Base-by-base conservation (phyloP, 2,329 filamentous ascomycete genomes). In the Paramyrothecium roridum region DNA sequence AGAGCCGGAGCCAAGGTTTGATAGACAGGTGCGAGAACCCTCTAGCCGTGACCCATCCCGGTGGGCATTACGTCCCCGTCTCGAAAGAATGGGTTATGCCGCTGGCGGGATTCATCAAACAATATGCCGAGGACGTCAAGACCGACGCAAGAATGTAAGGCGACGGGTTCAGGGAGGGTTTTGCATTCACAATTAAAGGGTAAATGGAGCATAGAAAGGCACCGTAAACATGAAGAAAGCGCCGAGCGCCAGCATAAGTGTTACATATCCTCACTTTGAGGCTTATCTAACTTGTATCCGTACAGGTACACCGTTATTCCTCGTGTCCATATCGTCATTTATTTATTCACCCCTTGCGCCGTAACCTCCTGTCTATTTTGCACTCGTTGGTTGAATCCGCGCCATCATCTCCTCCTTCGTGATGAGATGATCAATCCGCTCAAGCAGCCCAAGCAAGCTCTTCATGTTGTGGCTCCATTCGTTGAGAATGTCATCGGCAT, bases 351-450 rank as follows among this genome's bases (percentile, higher is more conserved):
- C n/a, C 23, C 57, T 60, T 61, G 52, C 52, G 54, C 48, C 53
- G 21, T 54, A 52, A 46, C 33, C 40, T 33, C 45, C n/a, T 34
- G 57, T 64, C 62, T 71, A 70, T 67, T 72, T 67, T 54, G 71
- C 69, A 57, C 70, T 71, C 51, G 74, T 76, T 7, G 91, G 91
- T 73, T 95, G 88, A 67, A 99, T 98, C 57, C 93, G 84, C 45
- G 95, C 95, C 95, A 99, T 99, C 95, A 99, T 99, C 81, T 99
- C 95, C 77, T 99, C 95, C 82, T 98, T 98, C 54, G 96, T 99
- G 68, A 99, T 99, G 67, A 99, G 81, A 73, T 99, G 95, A 70
- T 99, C 95, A 58, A 99, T 96, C 60, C 92, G 84, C 80, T 96
- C 92, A 68, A 96, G 70, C 54, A 93, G 76, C 12, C 91, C 91